phyloP scores from a whole-genome alignment of 257 asterid species.

The Solanum virginianum region DNA sequence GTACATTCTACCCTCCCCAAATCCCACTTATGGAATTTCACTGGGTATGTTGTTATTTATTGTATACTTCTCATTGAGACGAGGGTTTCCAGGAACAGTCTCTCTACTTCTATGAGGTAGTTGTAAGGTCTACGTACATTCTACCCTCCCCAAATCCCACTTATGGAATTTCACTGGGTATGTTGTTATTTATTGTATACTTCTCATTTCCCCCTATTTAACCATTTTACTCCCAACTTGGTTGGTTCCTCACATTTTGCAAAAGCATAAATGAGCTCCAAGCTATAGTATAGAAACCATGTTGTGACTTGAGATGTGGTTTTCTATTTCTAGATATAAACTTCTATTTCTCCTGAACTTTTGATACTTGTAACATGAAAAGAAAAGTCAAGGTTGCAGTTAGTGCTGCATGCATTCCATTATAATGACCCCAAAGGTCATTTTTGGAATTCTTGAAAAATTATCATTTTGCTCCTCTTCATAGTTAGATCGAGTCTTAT shows the following conservation, averaged over 20 bases:
- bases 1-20: too few relatives aligned
- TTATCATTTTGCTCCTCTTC: too few relatives aligned
- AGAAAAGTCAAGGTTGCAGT: background rate
- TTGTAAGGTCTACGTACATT: too few relatives aligned
- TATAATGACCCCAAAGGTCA: too few relatives aligned
- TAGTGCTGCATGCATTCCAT: background rate
- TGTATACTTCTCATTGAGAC: background rate
- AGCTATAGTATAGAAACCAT: background rate
- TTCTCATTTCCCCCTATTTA: background rate
- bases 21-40: too few relatives aligned
- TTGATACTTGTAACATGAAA: background rate
- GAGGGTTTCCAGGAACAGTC: too few relatives aligned
- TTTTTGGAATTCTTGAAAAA: too few relatives aligned
- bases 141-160: too few relatives aligned
- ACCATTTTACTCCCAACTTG: background rate
- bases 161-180: too few relatives aligned
- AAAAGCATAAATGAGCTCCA: background rate
- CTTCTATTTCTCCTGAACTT: background rate
- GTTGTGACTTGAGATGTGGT: background rate
- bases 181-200: background rate
- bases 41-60: too few relatives aligned
- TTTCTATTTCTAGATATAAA: background rate
- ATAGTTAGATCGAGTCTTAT: too few relatives aligned
- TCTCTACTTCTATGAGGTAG: too few relatives aligned
- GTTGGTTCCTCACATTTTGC: background rate